These are phyloP conservation scores for Fusarium sp. DNA, from an alignment of 2,329 filamentous ascomycete genomes.

Conservation along the genomic window DNA sequence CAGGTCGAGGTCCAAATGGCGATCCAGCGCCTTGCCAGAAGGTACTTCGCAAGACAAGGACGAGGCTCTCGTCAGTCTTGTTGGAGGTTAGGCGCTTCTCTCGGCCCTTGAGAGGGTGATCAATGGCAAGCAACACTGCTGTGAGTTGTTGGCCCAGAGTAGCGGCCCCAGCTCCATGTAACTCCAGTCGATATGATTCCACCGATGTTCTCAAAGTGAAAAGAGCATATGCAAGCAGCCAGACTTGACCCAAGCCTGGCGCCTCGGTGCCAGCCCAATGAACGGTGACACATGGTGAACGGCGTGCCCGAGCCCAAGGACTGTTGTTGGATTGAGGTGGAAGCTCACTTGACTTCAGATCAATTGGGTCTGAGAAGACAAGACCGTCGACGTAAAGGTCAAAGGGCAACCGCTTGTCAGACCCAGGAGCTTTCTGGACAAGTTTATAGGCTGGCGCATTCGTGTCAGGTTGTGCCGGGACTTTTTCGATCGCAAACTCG, in stretches of 20 bases:
- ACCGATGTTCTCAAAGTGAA: constrained; percentile 59
- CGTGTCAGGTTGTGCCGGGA: constrained; percentile 31
- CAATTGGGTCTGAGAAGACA: constrained; percentile 56
- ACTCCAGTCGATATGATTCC: constrained; percentile 59
- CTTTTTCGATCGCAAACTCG: constrained; percentile 54
- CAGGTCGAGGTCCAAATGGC: constrained; percentile 70
- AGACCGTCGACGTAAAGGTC: constrained; percentile 48
- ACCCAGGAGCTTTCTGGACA: constrained; percentile 41
- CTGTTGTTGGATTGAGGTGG: constrained; percentile 63
- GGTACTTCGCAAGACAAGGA: constrained; percentile 60
- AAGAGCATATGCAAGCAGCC: constrained; percentile 62
- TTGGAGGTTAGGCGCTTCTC: constrained; percentile 39
- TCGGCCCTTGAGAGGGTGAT: constrained; percentile 54
- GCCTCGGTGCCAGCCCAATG: constrained; percentile 53
- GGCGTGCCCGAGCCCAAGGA: constrained; percentile 64
- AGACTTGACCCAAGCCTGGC: constrained; percentile 60
- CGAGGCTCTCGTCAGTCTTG: constrained; percentile 45
- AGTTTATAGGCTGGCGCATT: constrained; percentile 49
- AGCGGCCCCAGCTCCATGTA: constrained; percentile 52
- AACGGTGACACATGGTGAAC: constrained; percentile 58
- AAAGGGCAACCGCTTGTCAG: constrained; percentile 42
- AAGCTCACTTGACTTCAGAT: constrained; percentile 60
- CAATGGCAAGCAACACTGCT: constrained; percentile 59
- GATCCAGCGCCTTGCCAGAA: constrained; percentile 78
- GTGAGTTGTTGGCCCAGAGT: constrained; percentile 52